phyloP scores from a whole-genome alignment of 2,329 filamentous ascomycete species.

The Beauveria pseudobassiana region DNA sequence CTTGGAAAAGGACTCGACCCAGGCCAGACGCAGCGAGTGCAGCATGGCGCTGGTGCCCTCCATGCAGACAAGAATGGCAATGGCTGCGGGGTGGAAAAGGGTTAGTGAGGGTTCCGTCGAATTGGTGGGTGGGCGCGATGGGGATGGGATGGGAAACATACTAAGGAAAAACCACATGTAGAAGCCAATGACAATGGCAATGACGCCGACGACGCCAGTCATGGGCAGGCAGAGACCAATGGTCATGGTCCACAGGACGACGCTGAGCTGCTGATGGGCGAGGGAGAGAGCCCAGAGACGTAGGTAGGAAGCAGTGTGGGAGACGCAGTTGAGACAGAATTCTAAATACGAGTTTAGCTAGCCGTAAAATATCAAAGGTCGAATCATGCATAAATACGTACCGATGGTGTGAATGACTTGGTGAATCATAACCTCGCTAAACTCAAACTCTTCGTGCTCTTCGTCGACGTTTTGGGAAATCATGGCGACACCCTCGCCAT shows the following conservation, averaged over 20 bases:
- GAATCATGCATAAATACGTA: conserved; percentile 37
- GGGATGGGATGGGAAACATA: conserved; percentile 22
- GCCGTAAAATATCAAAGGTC: background rate
- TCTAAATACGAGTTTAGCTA: conserved; percentile 45
- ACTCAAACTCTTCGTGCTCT: conserved; percentile 95
- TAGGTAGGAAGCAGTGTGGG: conserved; percentile 95
- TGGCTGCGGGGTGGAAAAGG: conserved; percentile 22
- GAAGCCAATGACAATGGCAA: conserved; percentile 78
- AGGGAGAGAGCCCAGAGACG: conserved; percentile 97
- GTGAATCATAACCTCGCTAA: conserved; percentile 96
- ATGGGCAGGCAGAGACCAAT: conserved; percentile 66
- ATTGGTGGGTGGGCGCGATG: background rate
- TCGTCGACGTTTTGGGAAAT: conserved; percentile 79
- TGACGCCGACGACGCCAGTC: conserved; percentile 60
- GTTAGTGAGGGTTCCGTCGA: conserved; percentile 17
- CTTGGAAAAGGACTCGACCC: conserved; percentile 97
- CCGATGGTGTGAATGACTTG: conserved; percentile 98
- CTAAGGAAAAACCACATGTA: conserved; percentile 84
- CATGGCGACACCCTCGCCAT: conserved; percentile 78
- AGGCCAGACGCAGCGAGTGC: conserved; percentile 83
- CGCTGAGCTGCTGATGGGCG: conserved; percentile 93
- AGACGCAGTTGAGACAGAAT: conserved; percentile 98
- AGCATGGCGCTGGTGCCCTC: conserved; percentile 95
- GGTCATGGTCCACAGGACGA: conserved; percentile 96
- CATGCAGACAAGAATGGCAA: conserved; percentile 76